These are phyloP conservation scores for Piloderma croceum DNA, from an alignment of 768 basidiomycete genomes.

Conservation along the genomic window DNA sequence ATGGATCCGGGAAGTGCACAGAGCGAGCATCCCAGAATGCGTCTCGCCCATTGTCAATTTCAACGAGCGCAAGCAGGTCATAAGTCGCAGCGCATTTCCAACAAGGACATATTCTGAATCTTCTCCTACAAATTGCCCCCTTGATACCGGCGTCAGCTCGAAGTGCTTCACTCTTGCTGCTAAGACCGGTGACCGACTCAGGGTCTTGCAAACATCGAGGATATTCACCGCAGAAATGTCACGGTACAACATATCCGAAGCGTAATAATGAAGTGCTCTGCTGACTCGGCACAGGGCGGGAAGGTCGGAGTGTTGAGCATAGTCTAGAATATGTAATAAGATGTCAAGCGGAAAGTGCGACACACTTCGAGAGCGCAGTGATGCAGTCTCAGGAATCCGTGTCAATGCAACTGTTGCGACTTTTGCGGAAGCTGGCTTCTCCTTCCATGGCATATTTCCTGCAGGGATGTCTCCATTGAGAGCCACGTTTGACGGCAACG, in stretches of 20 bases:
- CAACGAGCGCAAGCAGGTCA: background rate
- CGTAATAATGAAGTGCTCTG: background rate
- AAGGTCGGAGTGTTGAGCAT: background rate
- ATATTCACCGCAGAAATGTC: background rate
- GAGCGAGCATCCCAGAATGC: background rate
- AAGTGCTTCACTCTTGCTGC: background rate
- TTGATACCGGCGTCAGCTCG: background rate
- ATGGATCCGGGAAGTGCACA: background rate
- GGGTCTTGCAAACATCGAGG: background rate
- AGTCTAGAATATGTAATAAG: background rate
- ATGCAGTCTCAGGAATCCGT: too few species aligned
- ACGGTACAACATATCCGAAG: background rate
- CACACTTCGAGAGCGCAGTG: too few species aligned
- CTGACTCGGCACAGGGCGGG: background rate
- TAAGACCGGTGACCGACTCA: background rate
- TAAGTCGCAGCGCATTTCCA: background rate
- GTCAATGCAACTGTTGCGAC: too few species aligned
- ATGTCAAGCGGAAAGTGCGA: background rate
- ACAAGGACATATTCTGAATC: background rate
- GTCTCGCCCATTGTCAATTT: background rate
- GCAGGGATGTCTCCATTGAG: too few species aligned
- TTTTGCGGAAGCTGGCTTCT: too few species aligned
- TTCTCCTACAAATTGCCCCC: background rate
- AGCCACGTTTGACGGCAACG: too few species aligned
- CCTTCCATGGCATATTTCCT: too few species aligned